These are phyloP conservation scores for Mimosa bimucronata DNA, from an alignment of 306 rosid genomes.

Conservation along the genomic window DNA sequence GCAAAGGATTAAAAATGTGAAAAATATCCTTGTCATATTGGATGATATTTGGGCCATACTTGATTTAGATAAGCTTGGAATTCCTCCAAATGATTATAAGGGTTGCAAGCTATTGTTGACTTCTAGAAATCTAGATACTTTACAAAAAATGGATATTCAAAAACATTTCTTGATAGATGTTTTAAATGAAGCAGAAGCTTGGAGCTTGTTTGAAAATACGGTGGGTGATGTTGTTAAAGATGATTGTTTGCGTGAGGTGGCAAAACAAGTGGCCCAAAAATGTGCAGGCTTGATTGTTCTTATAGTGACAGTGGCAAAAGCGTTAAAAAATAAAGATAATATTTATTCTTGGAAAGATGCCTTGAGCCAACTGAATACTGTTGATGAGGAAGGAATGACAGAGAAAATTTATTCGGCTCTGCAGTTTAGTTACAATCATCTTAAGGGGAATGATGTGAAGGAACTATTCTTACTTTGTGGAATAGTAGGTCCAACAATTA, in stretches of 20 bases:
- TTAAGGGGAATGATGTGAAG: no score
- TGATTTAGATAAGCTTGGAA: neutral
- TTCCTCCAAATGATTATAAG: neutral
- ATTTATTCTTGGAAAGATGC: neutral
- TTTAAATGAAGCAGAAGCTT: neutral
- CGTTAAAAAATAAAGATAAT: neutral
- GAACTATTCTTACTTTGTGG: neutral
- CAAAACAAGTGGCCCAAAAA: neutral
- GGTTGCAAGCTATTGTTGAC: conserved; percentile 1
- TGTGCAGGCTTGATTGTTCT: conserved; percentile 14
- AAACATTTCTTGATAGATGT: neutral
- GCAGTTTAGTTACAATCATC: no score
- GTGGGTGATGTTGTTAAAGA: neutral
- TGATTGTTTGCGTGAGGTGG: neutral
- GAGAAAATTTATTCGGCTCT: no score
- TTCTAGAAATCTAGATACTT: neutral
- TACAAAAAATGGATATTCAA: neutral
- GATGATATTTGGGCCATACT: neutral
- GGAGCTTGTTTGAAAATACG: neutral
- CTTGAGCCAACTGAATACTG: no score
- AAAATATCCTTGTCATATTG: neutral
- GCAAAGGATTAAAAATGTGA: neutral
- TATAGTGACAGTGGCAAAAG: neutral
- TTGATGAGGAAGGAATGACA: no score
- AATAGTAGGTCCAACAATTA: no score